Percentiles rank a stretch among this genome's conserved stretches.
Evolutionary conservation across 257 asterid species (phyloP).

Genomic region (Gynochthodes officinalis): DNA sequence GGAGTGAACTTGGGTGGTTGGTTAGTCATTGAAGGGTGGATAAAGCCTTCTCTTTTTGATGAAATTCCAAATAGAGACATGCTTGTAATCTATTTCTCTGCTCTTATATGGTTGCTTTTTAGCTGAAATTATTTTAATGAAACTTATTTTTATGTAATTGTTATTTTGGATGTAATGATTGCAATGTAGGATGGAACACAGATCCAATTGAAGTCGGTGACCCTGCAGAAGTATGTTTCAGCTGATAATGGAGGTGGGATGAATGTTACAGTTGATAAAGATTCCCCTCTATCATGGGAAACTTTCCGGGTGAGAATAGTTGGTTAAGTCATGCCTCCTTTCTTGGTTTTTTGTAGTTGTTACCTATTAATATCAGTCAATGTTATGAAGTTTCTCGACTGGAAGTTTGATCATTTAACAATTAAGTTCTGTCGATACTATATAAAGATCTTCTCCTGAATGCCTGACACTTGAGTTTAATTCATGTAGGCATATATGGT

Average conservation of each 20-base stretch:
- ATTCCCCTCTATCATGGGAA: conserved; percentile 67
- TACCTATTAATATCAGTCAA: neutral
- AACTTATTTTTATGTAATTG: conserved; percentile 1
- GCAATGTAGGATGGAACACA: conserved; percentile 77
- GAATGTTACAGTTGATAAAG: conserved; percentile 53
- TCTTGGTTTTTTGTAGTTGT: neutral
- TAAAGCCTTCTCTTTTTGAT: conserved; percentile 75
- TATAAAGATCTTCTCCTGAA: neutral
- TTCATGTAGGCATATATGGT: neutral
- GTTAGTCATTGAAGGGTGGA: conserved; percentile 86
- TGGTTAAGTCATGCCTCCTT: conserved; percentile 1
- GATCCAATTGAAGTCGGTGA: conserved; percentile 55
- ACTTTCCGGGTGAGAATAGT: conserved; percentile 51
- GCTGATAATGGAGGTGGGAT: conserved; percentile 76
- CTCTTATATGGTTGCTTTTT: conserved; percentile 1
- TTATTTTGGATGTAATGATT: conserved; percentile 12
- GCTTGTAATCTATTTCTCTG: conserved; percentile 50
- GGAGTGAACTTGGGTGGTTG: conserved; percentile 93
- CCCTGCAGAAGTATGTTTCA: conserved; percentile 52
- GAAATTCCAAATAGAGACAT: conserved; percentile 68
- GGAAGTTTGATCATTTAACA: neutral
- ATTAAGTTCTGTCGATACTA: neutral
- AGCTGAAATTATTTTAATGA: neutral
- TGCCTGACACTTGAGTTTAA: neutral
- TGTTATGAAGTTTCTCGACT: neutral